Percentiles rank a stretch among this genome's conserved stretches.
Conservation (phyloP, 1,284 basidiomycete genomes). For the Cryptococcus neoformans region DNA sequence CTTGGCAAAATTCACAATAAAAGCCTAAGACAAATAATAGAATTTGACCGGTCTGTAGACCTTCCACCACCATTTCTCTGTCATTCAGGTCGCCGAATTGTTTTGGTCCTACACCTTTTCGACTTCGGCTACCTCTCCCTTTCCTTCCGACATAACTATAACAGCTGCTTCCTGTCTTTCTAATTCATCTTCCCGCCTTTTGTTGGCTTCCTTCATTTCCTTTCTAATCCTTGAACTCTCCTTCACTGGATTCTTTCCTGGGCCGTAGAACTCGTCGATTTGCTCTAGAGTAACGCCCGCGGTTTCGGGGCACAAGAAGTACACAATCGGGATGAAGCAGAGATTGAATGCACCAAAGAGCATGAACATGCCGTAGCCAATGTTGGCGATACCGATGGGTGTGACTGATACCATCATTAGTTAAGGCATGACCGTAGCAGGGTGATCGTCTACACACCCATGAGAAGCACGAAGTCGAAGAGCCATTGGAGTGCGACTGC, state of each 20-base stretch:
- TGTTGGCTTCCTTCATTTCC: background rate
- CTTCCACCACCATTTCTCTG: no score
- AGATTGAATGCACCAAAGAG: conserved; percentile 56
- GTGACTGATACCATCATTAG: conserved; percentile 35
- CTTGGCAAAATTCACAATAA: no score
- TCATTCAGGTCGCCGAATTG: no score
- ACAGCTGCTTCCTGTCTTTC: background rate
- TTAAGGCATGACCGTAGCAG: background rate
- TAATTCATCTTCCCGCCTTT: background rate
- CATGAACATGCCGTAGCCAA: conserved; percentile 54
- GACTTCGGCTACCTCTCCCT: no score
- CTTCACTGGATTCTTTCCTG: conserved; percentile 18
- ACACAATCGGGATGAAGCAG: conserved; percentile 54
- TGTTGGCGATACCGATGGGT: conserved; percentile 55
- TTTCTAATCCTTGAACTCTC: conserved; percentile 9
- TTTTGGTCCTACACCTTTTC: no score
- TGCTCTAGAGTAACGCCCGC: conserved; percentile 18
- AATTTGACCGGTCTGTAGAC: no score
- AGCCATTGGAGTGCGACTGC: conserved; percentile 18
- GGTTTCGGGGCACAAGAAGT: conserved; percentile 30
- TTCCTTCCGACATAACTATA: no score
- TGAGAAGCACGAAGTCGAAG: conserved; percentile 52
- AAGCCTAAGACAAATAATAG: no score
- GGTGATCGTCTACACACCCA: conserved; percentile 18
- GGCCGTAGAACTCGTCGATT: conserved; percentile 17